A percentile compares a stretch with the other conserved stretches of the same genome.
Evolutionary conservation across 1,139 yeast genomes (phyloP).

Genomic region (Taiozyma sp.): DNA sequence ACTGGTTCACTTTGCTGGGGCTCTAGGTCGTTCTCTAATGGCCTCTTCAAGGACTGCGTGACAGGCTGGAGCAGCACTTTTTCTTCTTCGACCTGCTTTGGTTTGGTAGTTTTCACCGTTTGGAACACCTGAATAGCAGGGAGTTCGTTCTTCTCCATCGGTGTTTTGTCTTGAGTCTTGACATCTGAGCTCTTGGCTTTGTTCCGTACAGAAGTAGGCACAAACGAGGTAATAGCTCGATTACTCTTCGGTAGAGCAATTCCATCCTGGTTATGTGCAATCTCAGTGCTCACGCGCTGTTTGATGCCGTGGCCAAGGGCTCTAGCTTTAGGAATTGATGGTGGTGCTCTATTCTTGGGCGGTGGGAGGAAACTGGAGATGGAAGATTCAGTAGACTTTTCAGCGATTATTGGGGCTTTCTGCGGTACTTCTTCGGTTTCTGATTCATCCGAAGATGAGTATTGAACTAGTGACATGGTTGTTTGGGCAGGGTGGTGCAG

Average conservation of each 20-base stretch:
- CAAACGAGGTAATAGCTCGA: slow-evolving; percentile 16
- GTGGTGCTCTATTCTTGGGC: slow-evolving; percentile 16
- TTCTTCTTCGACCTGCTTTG: slow-evolving; percentile 1
- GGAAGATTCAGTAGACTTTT: slow-evolving; percentile 4
- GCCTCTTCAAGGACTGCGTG: not conserved
- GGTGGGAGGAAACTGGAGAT: slow-evolving; percentile 22
- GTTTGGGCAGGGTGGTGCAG: not conserved
- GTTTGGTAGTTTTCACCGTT: not conserved
- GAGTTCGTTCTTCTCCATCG: not conserved
- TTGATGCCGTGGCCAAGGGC: slow-evolving; percentile 17
- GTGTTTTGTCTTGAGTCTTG: not conserved
- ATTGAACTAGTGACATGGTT: slow-evolving; percentile 8
- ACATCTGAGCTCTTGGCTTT: slow-evolving; percentile 1
- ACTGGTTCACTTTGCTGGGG: not conserved
- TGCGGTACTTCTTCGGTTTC: slow-evolving; percentile 1
- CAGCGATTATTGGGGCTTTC: not conserved
- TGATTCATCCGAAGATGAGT: slow-evolving; percentile 3
- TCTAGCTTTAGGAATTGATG: slow-evolving; percentile 8
- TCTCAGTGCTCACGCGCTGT: slow-evolving; percentile 8
- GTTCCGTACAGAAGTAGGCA: slow-evolving; percentile 17
- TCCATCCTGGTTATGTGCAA: slow-evolving; percentile 15
- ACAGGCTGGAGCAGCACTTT: not conserved
- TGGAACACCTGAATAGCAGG: not conserved
- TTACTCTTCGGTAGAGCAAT: slow-evolving; percentile 13
- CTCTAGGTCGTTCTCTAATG: not conserved